Conservation (phyloP, 768 basidiomycete species). For the Macrolepiota dolichaula region DNA sequence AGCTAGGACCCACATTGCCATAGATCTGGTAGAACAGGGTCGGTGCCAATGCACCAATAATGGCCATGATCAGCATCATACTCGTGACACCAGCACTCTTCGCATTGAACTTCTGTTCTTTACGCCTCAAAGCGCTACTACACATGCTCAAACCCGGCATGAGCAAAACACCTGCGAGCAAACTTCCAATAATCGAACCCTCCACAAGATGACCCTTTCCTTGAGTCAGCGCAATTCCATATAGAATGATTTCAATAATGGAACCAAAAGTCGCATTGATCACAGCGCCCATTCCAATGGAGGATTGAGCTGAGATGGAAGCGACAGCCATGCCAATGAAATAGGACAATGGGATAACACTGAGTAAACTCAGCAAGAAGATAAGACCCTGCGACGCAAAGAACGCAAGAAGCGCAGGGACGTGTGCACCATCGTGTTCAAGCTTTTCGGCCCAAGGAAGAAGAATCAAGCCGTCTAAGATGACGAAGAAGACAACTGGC, state of each 20-base stretch:
- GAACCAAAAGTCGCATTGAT: slow-evolving; percentile 99
- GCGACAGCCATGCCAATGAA: slow-evolving; percentile 99
- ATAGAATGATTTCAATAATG: slow-evolving; percentile 96
- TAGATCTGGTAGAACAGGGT: slow-evolving; percentile 98
- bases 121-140: slow-evolving; percentile 80
- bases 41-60: slow-evolving; percentile 92
- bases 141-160: slow-evolving; percentile 99
- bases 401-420: slow-evolving; percentile 64
- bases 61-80: slow-evolving; percentile 99
- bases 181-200: slow-evolving; percentile 92
- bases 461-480: slow-evolving; percentile 87
- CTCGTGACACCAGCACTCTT: slow-evolving; percentile 98
- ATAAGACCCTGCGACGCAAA: slow-evolving; percentile 75
- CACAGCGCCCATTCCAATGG: slow-evolving; percentile 98
- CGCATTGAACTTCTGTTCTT: slow-evolving; percentile 99
- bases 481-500: slow-evolving; percentile 92
- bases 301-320: slow-evolving; percentile 96
- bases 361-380: slow-evolving; percentile 80
- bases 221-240: slow-evolving; percentile 84
- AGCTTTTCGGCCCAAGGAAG: slow-evolving; percentile 65
- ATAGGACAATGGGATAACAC: slow-evolving; percentile 96
- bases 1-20: slow-evolving; percentile 69
- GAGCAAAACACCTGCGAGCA: slow-evolving; percentile 91
- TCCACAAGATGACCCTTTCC: slow-evolving; percentile 93
- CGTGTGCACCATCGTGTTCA: slow-evolving; percentile 47